Base-by-base conservation (phyloP, 805 yeast species). In the Candida dajiaensis region DNA sequence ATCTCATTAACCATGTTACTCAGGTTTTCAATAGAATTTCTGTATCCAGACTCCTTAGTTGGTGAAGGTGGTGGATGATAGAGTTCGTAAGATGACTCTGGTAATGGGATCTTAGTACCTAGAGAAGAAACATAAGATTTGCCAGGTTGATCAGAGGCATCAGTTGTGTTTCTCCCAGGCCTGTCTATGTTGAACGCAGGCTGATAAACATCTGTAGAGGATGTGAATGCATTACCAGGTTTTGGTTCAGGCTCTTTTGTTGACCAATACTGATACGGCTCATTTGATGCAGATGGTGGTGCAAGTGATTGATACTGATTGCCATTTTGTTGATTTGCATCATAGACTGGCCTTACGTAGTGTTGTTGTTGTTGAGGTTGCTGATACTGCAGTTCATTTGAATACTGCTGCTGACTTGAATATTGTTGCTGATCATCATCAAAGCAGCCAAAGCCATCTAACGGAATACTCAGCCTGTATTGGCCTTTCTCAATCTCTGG, bases 1-100 rank as follows among this genome's bases (percentile, higher is more conserved):
- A 59, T 44, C n/a, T 65, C 55, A 41, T 68, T 70, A 21, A 69
- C 68, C 68, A 69, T 65, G 15, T 60, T 56, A 5, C 57, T 57
- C 40, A 72, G 44, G 33, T 61, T 67, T 25, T 65, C 67, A 22
- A 66, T 56, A 0, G 61, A 51, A 0, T 44, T 52, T 38, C 28
- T 42, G 16, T 46, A 28, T 1, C 22, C 39, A 35, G 29, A 12
- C 13, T 28, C 22, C 19, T 38, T 40, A 16, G 12, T 31, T 9
- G 43, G 45, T 26, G 40, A 42, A 20, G 39, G 9, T 20, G 39
- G 39, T 20, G 39, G 39, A 20, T 36, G 22, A 12, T 19, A 20
- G 20, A 20, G n/a, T 7, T 36, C 39, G n/a, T 36, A 13, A 3
- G 23, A 19, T 11, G 39, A 19, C 16, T 33, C 36, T n/a, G 36